Evolutionary conservation across 2,329 filamentous ascomycete species (phyloP).

Genomic region (Alternaria alternata): DNA sequence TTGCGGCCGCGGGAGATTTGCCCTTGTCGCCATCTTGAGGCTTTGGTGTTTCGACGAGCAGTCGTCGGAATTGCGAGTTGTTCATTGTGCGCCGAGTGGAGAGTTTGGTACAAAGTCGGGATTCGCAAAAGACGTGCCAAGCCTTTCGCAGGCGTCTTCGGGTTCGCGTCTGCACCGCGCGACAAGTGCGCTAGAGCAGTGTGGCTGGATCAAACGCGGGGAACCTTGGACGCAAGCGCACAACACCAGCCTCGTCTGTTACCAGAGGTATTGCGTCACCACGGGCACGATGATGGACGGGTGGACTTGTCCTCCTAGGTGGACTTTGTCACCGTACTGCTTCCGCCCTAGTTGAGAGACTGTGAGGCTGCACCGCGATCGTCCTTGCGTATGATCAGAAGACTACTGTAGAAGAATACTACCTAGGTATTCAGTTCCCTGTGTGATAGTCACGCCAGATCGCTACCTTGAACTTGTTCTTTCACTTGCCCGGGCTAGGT

Average conservation of each 20-base stretch:
- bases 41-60: constrained; percentile 63
- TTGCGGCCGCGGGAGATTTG: constrained; percentile 39
- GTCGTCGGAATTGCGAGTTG: constrained; percentile 89
- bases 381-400: constrained; percentile 3
- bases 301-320: background rate
- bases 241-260: constrained; percentile 10
- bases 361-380: constrained; percentile 1
- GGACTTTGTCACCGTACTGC: background rate
- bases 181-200: constrained; percentile 3
- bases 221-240: constrained; percentile 5
- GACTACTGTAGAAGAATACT: background rate
- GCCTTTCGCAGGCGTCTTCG: background rate
- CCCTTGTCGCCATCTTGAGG: constrained; percentile 41
- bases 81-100: constrained; percentile 70
- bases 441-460: constrained; percentile 1
- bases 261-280: background rate
- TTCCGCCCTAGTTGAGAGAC: background rate
- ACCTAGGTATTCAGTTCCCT: background rate
- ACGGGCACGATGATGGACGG: background rate
- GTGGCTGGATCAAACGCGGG: constrained; percentile 14
- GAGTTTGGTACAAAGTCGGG: background rate
- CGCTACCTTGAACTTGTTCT: background rate
- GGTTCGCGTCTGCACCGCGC: constrained; percentile 10
- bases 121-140: constrained; percentile 18
- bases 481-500: constrained; percentile 11